Evolutionary conservation across 768 basidiomycete species (phyloP).

Genomic region (Mycena indigotica): DNA sequence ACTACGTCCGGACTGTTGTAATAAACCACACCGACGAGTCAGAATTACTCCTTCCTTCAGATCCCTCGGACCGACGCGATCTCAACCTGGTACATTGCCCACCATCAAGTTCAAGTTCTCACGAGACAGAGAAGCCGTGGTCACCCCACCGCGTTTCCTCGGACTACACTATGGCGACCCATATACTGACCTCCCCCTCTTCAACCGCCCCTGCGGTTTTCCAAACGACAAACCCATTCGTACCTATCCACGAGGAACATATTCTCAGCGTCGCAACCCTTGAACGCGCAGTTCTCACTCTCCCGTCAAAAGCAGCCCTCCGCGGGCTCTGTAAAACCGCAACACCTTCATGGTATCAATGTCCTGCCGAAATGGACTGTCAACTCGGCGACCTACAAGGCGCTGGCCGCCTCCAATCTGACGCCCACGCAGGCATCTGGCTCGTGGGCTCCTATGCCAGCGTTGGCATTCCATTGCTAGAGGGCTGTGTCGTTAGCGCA

Average conservation of each 20-base stretch:
- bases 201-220: slow-evolving; percentile 45
- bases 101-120: not conserved
- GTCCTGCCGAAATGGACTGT: slow-evolving; percentile 37
- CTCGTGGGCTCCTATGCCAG: slow-evolving; percentile 74
- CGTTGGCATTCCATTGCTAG: slow-evolving; percentile 73
- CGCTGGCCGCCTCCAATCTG: slow-evolving; percentile 36
- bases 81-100: slow-evolving; percentile 57
- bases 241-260: slow-evolving; percentile 47
- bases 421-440: slow-evolving; percentile 55
- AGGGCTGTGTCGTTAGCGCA: slow-evolving; percentile 80
- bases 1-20: slow-evolving; percentile 59
- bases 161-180: slow-evolving; percentile 72
- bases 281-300: slow-evolving; percentile 63
- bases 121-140: slow-evolving; percentile 6
- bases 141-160: slow-evolving; percentile 41
- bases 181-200: slow-evolving; percentile 44
- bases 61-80: slow-evolving; percentile 55
- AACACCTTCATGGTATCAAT: slow-evolving; percentile 44
- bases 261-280: slow-evolving; percentile 61
- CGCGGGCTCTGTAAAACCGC: slow-evolving; percentile 42
- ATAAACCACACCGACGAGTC: slow-evolving; percentile 68
- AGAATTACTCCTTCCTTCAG: slow-evolving; percentile 53
- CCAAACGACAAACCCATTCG: slow-evolving; percentile 76
- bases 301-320: slow-evolving; percentile 53
- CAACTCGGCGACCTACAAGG: slow-evolving; percentile 57